Percentiles rank a stretch among this genome's conserved stretches.
Conservation (phyloP, 2,329 filamentous ascomycete species). For the Bipolaris cookei region DNA sequence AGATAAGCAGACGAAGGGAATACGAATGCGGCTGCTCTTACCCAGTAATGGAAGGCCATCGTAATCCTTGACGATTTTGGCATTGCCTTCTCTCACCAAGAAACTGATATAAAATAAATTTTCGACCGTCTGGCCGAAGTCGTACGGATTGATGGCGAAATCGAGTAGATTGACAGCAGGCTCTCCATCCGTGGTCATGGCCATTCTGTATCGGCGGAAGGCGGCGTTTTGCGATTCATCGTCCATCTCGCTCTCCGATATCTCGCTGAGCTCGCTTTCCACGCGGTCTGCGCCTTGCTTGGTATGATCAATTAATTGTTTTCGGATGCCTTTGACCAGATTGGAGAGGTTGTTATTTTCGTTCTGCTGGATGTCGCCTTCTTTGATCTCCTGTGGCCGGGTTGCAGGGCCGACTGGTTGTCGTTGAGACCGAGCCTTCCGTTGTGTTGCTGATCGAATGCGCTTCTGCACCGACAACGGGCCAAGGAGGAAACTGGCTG, state of each 20-base stretch:
- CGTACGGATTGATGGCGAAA: slow-evolving; percentile 87
- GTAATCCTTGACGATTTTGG: slow-evolving; percentile 75
- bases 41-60: slow-evolving; percentile 78
- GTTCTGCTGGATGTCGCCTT: slow-evolving; percentile 74
- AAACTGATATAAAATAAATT: slow-evolving; percentile 98
- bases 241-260: slow-evolving; percentile 33
- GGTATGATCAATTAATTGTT: slow-evolving; percentile 60
- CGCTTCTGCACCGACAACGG: slow-evolving; percentile 90
- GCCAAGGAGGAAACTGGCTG: slow-evolving; percentile 84
- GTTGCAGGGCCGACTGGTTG: slow-evolving; percentile 71
- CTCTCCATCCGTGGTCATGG: slow-evolving; percentile 64
- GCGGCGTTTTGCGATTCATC: slow-evolving; percentile 55
- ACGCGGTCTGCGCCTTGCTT: slow-evolving; percentile 51
- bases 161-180: slow-evolving; percentile 72
- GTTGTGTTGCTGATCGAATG: slow-evolving; percentile 68
- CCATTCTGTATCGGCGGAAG: slow-evolving; percentile 70
- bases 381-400: slow-evolving; percentile 76
- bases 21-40: slow-evolving; percentile 57
- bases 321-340: slow-evolving; percentile 77
- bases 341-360: slow-evolving; percentile 80
- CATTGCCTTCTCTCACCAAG: slow-evolving; percentile 82
- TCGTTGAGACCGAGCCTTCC: slow-evolving; percentile 72
- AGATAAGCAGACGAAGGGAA: slow-evolving; percentile 5
- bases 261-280: slow-evolving; percentile 42
- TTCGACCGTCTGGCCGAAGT: slow-evolving; percentile 93